A percentile compares a stretch with the other conserved stretches of the same genome.
Conservation (phyloP, 768 basidiomycete genomes). For the Rhizopogon salebrosus region DNA sequence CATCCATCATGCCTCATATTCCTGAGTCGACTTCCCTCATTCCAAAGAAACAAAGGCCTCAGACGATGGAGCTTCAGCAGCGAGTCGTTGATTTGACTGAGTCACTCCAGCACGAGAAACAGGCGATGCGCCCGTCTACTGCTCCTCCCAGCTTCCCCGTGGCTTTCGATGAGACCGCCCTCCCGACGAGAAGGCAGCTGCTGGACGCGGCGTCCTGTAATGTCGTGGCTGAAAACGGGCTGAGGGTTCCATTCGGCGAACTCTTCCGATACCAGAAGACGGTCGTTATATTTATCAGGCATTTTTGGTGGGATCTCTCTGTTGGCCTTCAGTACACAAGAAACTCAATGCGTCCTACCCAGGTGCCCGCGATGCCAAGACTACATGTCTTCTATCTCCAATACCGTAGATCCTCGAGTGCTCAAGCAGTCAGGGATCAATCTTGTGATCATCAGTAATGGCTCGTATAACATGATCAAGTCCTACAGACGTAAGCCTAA, state of each 20-base stretch:
- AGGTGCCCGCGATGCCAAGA: constrained; percentile 84
- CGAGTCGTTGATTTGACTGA: neutral
- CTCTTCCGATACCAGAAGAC: constrained; percentile 55
- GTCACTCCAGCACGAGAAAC: constrained; percentile 2
- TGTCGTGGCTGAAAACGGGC: constrained; percentile 65
- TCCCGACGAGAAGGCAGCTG: constrained; percentile 54
- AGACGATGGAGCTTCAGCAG: constrained; percentile 16
- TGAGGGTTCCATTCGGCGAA: constrained; percentile 62
- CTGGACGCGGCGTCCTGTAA: constrained; percentile 54
- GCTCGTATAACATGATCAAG: constrained; percentile 68
- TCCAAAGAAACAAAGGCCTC: constrained; percentile 12
- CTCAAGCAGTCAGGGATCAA: constrained; percentile 48
- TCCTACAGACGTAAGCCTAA: constrained; percentile 57
- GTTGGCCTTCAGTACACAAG: constrained; percentile 1
- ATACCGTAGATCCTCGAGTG: constrained; percentile 39
- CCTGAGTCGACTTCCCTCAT: constrained; percentile 7
- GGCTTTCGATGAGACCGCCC: constrained; percentile 37
- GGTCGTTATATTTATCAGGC: constrained; percentile 80
- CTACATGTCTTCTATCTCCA: constrained; percentile 69
- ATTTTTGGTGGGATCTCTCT: constrained; percentile 58
- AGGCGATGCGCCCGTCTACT: constrained; percentile 12
- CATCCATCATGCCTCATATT: constrained; percentile 1
- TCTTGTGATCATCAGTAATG: constrained; percentile 75
- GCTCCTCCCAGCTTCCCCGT: constrained; percentile 8
- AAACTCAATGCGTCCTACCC: neutral